Base-by-base conservation (phyloP, 106 monocot genomes). In the Alisma plantagoaquatica region DNA sequence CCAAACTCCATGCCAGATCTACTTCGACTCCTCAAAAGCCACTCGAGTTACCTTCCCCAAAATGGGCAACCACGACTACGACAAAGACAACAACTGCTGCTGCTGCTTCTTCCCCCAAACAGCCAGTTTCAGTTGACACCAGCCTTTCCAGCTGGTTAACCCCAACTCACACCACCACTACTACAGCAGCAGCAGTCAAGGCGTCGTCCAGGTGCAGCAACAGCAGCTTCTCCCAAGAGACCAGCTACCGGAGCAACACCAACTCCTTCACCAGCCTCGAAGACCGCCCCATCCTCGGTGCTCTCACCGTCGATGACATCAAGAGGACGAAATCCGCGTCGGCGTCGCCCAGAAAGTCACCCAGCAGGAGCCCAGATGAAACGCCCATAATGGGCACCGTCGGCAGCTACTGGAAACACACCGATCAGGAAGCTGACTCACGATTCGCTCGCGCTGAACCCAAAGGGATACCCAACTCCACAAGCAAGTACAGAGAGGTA, bases 111-210 rank as follows among this genome's bases (percentile, higher is more conserved):
- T 20, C 22, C 52, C 2, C 25, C 1, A 29, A 27, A 11, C 19
- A 26, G 24, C 22, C 28, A 17, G 42, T 75, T 4, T 73, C 85
- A 3, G 85, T 91, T 11, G 86, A 92, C 30, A 57, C 91, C 0
- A 92, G 91, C 64, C 91, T 92, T 54, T 92, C 91, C 5, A 82
- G 52, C 27, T 92, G 91, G 91, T 53, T 92, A 50, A 57, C 60
- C 1, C 61, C 77, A 0, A 47, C 77, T 0, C 72, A 63, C 4
- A 57, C n/a, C 25, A 64, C 71, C 3, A 27, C 48, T 2, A 5
- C 23, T 2, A 38, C 41, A 16, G 33, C 31, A 16, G 61, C 48
- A 1, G 42, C 54, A 54, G 61, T 48, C 7, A 73, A 51, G 30
- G 52, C 54, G 21, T 77, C 80, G 12, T n/a, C 35, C 22, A n/a